Conservation (phyloP, 768 basidiomycete species). For the Epithele typhae region DNA sequence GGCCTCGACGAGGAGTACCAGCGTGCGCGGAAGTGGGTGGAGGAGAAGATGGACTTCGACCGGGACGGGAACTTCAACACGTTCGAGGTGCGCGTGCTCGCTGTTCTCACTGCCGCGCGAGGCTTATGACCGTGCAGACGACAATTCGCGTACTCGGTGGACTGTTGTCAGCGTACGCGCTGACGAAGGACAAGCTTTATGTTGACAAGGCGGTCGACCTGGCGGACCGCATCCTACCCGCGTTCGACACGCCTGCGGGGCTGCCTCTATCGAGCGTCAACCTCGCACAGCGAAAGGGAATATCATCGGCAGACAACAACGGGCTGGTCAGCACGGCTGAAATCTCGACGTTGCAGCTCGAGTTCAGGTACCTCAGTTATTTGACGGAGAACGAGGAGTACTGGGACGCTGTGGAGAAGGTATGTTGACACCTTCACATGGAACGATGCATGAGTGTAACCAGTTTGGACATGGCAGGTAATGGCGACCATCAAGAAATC, state of each 20-base stretch:
- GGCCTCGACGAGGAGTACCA: slow-evolving; percentile 74
- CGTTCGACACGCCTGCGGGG: slow-evolving; percentile 77
- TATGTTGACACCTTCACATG: slow-evolving; percentile 20
- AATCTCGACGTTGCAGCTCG: slow-evolving; percentile 84
- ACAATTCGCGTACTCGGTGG: slow-evolving; percentile 93
- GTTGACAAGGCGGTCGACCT: slow-evolving; percentile 78
- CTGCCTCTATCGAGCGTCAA: slow-evolving; percentile 82
- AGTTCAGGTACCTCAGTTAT: slow-evolving; percentile 82
- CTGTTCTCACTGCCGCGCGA: neutral
- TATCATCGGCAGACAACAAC: slow-evolving; percentile 53
- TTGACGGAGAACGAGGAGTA: slow-evolving; percentile 75
- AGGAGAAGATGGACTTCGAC: slow-evolving; percentile 65
- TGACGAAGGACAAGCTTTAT: slow-evolving; percentile 67
- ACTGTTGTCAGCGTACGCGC: slow-evolving; percentile 78
- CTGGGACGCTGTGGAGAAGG: slow-evolving; percentile 78
- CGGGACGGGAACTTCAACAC: slow-evolving; percentile 78
- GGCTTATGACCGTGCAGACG: slow-evolving; percentile 46
- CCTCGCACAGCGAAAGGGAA: slow-evolving; percentile 54
- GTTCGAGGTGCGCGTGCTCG: slow-evolving; percentile 65
- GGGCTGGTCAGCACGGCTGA: slow-evolving; percentile 79
- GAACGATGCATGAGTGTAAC: neutral
- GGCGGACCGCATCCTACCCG: slow-evolving; percentile 79
- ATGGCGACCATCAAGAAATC: slow-evolving; percentile 69
- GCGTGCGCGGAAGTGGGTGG: slow-evolving; percentile 77
- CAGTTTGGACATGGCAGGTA: slow-evolving; percentile 31